Conservation (phyloP, 1,284 basidiomycete species). For the Apiotrichum domesticum region DNA sequence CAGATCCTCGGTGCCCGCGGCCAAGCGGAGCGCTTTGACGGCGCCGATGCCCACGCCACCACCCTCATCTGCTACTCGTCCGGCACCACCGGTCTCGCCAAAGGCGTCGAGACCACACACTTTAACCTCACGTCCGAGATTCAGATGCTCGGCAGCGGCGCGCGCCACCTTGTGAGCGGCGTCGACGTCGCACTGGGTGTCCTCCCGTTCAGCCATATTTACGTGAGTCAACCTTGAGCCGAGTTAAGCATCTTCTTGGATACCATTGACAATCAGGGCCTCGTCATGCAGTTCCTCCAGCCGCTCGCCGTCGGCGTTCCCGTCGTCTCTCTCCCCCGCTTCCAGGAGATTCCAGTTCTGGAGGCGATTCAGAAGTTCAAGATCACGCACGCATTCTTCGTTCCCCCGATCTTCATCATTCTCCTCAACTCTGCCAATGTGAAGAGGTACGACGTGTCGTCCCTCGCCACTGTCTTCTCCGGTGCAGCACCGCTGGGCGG, state of each 20-base stretch:
- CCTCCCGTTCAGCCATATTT: slow-evolving; percentile 16
- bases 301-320: slow-evolving; percentile 58
- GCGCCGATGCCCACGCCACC: slow-evolving; percentile 3
- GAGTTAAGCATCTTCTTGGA: too few relatives aligned
- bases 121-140: slow-evolving; percentile 53
- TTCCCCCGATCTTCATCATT: slow-evolving; percentile 73
- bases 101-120: slow-evolving; percentile 56
- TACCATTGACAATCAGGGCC: background rate
- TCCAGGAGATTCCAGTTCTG: slow-evolving; percentile 55
- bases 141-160: slow-evolving; percentile 1
- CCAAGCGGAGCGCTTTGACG: slow-evolving; percentile 7
- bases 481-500: slow-evolving; percentile 75
- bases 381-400: slow-evolving; percentile 60
- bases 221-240: background rate
- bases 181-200: slow-evolving; percentile 13
- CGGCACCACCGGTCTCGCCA: slow-evolving; percentile 52
- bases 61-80: slow-evolving; percentile 59
- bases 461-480: slow-evolving; percentile 60
- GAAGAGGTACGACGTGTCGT: slow-evolving; percentile 62
- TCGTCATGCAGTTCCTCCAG: slow-evolving; percentile 52
- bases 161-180: slow-evolving; percentile 1
- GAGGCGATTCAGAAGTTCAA: slow-evolving; percentile 63
- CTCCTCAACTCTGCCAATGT: slow-evolving; percentile 52
- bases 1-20: background rate
- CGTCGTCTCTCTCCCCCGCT: slow-evolving; percentile 63